Base-by-base conservation (phyloP, 2,329 filamentous ascomycete genomes). In the Helicocarpus griseus region DNA sequence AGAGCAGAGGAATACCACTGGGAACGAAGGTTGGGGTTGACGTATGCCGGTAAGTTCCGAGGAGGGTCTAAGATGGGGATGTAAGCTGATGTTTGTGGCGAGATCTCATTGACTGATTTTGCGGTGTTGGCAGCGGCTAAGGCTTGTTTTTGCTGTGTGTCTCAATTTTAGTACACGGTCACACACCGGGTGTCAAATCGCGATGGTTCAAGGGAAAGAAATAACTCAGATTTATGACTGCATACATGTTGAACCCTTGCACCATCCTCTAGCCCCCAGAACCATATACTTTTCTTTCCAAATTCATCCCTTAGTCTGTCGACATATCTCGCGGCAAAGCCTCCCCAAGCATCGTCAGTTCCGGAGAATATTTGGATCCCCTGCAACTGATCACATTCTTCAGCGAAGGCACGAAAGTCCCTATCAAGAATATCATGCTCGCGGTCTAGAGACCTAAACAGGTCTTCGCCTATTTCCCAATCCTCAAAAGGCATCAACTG, bases 351-450 rank as follows among this genome's bases (percentile, higher is more conserved):
- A 68, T 90, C 86, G 63, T 91, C 87, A 5, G 83, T 70, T 3
- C 80, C 79, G 2, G 83, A 76, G 54, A 90, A 79, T 9, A 90
- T 65, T 65, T 97, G 91, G 17, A 98, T 75, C 0, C 86, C 91
- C 68, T 96, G 90, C 71, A 97, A 77, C 51, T 89, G 83, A 67
- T 98, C 93, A 57, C 89, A 93, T 69, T 97, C 93, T 70, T 98
- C 93, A 2, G 85, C 81, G 64, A 96, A 96, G 0, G 83, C 83
- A 35, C 93, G 78, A 57, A 96, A 73, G 65, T 98, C 91, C n/a
- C 90, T 80, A 64, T 98, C 93, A 3, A 96, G 73, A 4, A 97
- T 69, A 60, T 96, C 91, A 58, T 90, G 82, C 61, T 95, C 89
- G 62, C 80, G 82, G 65, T 91, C 86, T 6, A 90, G 73, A 2